Evolutionary conservation across 176 grass and related monocot species (phyloP), one percentile per base, ranked within the genome.

Genomic region (Oryza meyeriana): DNA sequence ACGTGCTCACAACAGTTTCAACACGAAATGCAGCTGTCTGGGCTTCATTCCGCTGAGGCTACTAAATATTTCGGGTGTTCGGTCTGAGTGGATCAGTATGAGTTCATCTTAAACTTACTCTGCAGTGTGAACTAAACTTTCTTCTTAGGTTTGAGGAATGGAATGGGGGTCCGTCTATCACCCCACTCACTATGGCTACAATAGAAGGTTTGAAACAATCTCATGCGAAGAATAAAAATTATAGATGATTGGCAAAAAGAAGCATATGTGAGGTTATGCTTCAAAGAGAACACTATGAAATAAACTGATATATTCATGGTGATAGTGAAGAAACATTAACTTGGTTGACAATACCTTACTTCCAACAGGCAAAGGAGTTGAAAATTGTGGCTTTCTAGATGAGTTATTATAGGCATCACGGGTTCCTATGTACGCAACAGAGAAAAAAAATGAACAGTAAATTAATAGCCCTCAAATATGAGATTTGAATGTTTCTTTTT

Each of bases 291-390:
- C 42, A 74, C 42, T 32, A 72, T 34, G 33, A 85, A 77, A 85
- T 40, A 85, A 71, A 36, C 45, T 29, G 33, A 35, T 24, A 69
- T 75, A 64, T 72, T 72, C 73, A 89, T 32, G 61, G 47, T 78
- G 69, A 78, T 5, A 78, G 30, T 4, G 31, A 61, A 50, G 55
- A 72, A 58, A 25, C 31, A 70, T 20, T 61, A 66, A n/a, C 47
- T 52, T 71, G 1, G 44, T 24, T 68, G 80, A 29, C 25, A 48
- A 79, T 92, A 92, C 90, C 85, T 92, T 88, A 88, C 63, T 92
- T 81, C 72, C 78, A 83, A 26, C 48, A 68, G 85, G 59, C 74
- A 92, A 78, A 64, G 86, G 74, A 52, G 73, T 81, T 82, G 81
- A 61, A 79, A 74, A 10, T 57, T 79, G 79, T 59, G 64, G 18